Conservation (phyloP, 1,284 basidiomycete genomes). For the Salmacisia buchloeana region DNA sequence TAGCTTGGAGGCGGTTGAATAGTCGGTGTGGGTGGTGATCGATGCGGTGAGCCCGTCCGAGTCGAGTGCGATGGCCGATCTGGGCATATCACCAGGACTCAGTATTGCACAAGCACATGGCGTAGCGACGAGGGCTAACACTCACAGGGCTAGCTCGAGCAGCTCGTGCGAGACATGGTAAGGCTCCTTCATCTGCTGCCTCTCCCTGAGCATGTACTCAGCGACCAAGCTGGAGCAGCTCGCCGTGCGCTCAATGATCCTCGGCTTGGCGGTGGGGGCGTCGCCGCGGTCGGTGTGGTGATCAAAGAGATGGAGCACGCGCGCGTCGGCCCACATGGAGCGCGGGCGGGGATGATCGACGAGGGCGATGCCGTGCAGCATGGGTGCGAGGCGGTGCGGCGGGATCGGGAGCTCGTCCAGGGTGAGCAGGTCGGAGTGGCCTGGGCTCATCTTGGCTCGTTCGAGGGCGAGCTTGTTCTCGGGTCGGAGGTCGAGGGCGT, state of each 20-base stretch:
- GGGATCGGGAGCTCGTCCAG: slow-evolving; percentile 51
- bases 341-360: slow-evolving; percentile 51
- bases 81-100: not conserved
- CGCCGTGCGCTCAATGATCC: slow-evolving; percentile 39
- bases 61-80: slow-evolving; percentile 40
- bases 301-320: slow-evolving; percentile 44
- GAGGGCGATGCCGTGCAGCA: slow-evolving; percentile 45
- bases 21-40: slow-evolving; percentile 21
- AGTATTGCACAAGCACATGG: not conserved
- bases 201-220: slow-evolving; percentile 37
- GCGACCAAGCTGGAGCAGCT: slow-evolving; percentile 49
- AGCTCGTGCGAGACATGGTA: slow-evolving; percentile 42
- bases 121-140: not conserved
- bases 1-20: slow-evolving; percentile 16
- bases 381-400: slow-evolving; percentile 37
- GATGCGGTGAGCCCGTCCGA: slow-evolving; percentile 36
- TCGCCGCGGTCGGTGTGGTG: slow-evolving; percentile 49
- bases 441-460: slow-evolving; percentile 43
- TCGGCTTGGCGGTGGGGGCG: slow-evolving; percentile 36
- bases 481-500: slow-evolving; percentile 50
- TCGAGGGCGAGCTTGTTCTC: slow-evolving; percentile 50
- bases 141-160: slow-evolving; percentile 36
- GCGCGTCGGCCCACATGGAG: slow-evolving; percentile 37
- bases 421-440: slow-evolving; percentile 50
- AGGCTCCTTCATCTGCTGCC: slow-evolving; percentile 24